A percentile compares a stretch with the other conserved stretches of the same genome.
phyloP scores from a whole-genome alignment of 768 basidiomycete species.

The Paxillus involutus region DNA sequence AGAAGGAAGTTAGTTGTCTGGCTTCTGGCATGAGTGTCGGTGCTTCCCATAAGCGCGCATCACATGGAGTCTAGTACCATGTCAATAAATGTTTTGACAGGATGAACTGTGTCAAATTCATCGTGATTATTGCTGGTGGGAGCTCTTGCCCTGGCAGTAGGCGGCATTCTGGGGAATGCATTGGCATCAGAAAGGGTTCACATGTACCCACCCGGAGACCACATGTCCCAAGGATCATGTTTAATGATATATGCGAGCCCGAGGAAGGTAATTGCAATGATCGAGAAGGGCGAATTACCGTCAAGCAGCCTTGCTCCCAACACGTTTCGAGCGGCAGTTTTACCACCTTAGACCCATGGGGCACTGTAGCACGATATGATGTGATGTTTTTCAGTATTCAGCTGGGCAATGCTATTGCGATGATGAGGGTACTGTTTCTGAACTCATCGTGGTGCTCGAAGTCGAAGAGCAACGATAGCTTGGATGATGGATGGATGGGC shows the following conservation, averaged over 20 bases:
- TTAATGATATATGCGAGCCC: conserved; percentile 20
- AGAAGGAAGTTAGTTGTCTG: background rate
- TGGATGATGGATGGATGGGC: background rate
- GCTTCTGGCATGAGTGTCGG: conserved; percentile 17
- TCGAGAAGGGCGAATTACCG: conserved; percentile 21
- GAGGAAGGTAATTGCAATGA: conserved; percentile 23
- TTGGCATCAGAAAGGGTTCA: conserved; percentile 10
- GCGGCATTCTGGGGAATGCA: background rate
- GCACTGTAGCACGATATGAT: background rate
- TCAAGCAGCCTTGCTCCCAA: conserved; percentile 27
- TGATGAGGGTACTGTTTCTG: background rate
- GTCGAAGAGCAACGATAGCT: background rate
- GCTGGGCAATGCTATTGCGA: background rate
- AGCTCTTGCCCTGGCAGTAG: conserved; percentile 1
- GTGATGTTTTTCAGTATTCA: no score
- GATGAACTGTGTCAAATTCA: conserved; percentile 6
- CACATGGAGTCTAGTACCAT: background rate
- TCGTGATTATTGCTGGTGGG: background rate
- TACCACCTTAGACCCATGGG: conserved; percentile 13
- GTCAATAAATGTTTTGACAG: background rate
- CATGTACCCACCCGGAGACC: conserved; percentile 11
- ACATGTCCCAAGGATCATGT: conserved; percentile 14
- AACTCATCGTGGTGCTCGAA: conserved; percentile 2
- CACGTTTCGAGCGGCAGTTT: conserved; percentile 23
- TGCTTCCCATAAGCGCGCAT: background rate